Base-by-base conservation (phyloP, 169 alveolate genomes). In the Plasmodium cynomolgi region DNA sequence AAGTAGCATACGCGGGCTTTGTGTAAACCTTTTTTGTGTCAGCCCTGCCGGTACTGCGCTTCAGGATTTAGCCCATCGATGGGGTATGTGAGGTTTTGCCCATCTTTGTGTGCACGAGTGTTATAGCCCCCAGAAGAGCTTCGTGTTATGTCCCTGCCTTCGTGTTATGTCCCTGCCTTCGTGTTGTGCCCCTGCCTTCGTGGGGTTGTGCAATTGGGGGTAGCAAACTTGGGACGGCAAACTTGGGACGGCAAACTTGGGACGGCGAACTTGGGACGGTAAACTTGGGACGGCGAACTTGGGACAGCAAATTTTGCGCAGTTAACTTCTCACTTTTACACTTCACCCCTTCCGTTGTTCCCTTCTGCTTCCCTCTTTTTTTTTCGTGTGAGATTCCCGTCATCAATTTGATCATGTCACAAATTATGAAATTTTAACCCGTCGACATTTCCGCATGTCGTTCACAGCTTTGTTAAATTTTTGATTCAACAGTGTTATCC, bases 401-500 rank as follows among this genome's bases (percentile, higher is more conserved):
- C 77, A 68, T 7, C 37, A 20, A 68, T 68, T 68, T 68, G 77
- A 68, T 68, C 29, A 11, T 80, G 84, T 34, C 84, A 80, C 13
- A 39, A 41, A 80, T 80, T 80, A 41, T 80, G 39, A 80, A 80
- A 41, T 20, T 80, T 80, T 80, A 31, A 80, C 56, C 33, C 58
- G 31, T 44, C n/a, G 26, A 20, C 77, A 68, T 23, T 68, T 23
- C 34, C n/a, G 9, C 77, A 68, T 68, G 77, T 68, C 77, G 37
- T 68, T 11, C 37, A 29, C 31, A 68, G 77, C n/a, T 68, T 68
- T 68, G 77, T 68, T 68, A 68, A 68, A 68, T 26, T 68, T 68
- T 68, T 68, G 77, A 68, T 68, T 68, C 31, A 68, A 23, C 34
- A 68, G 6, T 68, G 77, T 26, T 68, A 68, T 79, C 37, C 50